Evolutionary conservation across 805 yeast species (phyloP).

Genomic region (Lachancea waltii): DNA sequence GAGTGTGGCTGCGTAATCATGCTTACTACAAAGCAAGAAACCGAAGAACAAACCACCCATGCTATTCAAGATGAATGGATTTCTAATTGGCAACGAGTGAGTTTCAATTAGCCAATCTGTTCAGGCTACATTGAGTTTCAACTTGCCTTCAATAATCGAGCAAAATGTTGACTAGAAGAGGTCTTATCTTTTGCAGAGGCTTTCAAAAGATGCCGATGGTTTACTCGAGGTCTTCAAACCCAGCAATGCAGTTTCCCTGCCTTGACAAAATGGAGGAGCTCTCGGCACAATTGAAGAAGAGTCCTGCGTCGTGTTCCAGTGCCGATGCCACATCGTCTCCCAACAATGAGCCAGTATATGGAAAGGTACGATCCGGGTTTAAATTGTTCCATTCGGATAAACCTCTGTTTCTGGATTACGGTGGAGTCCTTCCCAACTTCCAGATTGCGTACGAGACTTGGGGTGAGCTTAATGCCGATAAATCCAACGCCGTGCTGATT

Average conservation of each 20-base stretch:
- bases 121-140: no score
- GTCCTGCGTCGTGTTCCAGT: slow-evolving; percentile 4
- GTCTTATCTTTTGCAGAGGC: not conserved
- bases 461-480: slow-evolving; percentile 63
- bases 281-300: slow-evolving; percentile 29
- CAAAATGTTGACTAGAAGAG: not conserved
- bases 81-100: no score
- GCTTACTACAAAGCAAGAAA: no score
- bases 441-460: slow-evolving; percentile 90
- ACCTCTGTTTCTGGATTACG: slow-evolving; percentile 73
- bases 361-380: slow-evolving; percentile 63
- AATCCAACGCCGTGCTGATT: slow-evolving; percentile 66
- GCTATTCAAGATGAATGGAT: no score
- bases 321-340: slow-evolving; percentile 16
- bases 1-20: no score
- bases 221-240: slow-evolving; percentile 40
- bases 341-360: slow-evolving; percentile 79
- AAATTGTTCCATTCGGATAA: slow-evolving; percentile 45
- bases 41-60: no score
- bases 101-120: no score
- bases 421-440: slow-evolving; percentile 66
- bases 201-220: not conserved
- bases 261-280: slow-evolving; percentile 67
- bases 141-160: not conserved
- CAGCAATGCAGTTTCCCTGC: slow-evolving; percentile 77